Conservation (phyloP, 306 rosid species). For the Citrullus colocynthis region DNA sequence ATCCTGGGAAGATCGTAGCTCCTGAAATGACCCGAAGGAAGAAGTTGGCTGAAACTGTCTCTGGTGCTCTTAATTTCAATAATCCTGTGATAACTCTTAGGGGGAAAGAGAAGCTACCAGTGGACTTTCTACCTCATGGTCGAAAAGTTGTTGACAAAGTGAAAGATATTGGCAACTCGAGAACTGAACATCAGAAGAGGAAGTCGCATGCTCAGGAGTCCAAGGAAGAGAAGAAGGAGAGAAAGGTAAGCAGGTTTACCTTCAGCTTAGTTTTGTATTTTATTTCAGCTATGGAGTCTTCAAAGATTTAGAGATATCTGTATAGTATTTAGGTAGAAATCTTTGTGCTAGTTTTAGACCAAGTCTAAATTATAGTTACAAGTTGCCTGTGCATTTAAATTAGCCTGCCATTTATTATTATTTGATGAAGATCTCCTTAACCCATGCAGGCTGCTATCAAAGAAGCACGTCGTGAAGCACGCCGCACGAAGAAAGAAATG, state of each 20-base stretch:
- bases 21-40: constrained; percentile 51
- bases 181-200: constrained; percentile 43
- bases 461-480: constrained; percentile 72
- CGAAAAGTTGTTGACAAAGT: constrained; percentile 39
- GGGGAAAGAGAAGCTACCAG: constrained; percentile 74
- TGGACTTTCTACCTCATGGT: constrained; percentile 54
- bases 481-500: constrained; percentile 65
- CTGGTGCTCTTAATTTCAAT: constrained; percentile 36
- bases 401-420: background rate
- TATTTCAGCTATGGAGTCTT: background rate
- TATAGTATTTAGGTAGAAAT: background rate
- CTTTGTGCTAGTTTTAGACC: background rate
- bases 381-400: background rate
- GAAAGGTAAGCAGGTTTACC: constrained; percentile 45
- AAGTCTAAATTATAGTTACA: background rate
- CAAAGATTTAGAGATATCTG: background rate
- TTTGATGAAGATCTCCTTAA: background rate
- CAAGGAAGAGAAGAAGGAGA: constrained; percentile 77
- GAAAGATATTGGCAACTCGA: constrained; percentile 23
- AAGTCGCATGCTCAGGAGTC: constrained; percentile 68
- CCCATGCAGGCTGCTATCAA: constrained; percentile 59
- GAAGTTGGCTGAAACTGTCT: constrained; percentile 57
- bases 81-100: constrained; percentile 44
- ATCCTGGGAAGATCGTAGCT: constrained; percentile 66
- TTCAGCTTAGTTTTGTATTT: background rate